Conservation (phyloP, 257 asterid genomes). For the Linderniella brevidens region DNA sequence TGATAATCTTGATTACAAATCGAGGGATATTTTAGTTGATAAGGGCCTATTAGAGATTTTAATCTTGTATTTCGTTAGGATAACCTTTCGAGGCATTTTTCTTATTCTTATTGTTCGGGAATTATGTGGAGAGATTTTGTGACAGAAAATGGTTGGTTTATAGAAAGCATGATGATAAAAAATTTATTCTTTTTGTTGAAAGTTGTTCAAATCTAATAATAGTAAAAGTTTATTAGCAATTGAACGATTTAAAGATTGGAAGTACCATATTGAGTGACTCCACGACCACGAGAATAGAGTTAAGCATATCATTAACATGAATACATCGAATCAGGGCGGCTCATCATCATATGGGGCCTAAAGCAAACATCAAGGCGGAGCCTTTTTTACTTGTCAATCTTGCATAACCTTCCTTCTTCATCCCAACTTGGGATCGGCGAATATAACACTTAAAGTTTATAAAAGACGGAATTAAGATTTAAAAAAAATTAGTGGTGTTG, state of each 20-base stretch:
- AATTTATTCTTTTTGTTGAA: not conserved
- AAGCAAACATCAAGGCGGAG: too few relatives aligned
- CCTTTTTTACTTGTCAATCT: too few relatives aligned
- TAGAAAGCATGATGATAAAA: not conserved
- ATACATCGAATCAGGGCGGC: too few relatives aligned
- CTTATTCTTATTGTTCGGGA: not conserved
- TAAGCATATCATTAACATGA: not conserved
- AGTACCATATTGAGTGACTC: not conserved
- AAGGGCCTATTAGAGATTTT: not conserved
- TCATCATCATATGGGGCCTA: too few relatives aligned
- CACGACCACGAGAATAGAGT: not conserved
- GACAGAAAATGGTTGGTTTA: not conserved
- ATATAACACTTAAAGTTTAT: too few relatives aligned
- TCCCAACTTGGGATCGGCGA: too few relatives aligned
- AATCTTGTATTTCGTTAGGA: not conserved
- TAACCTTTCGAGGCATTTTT: not conserved
- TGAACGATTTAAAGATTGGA: not conserved
- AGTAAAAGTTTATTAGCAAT: too few relatives aligned
- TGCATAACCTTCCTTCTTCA: too few relatives aligned
- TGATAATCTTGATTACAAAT: not conserved
- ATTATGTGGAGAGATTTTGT: too few relatives aligned
- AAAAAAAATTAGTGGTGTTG: too few relatives aligned
- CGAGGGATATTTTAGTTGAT: constrained; percentile 1
- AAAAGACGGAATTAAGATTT: too few relatives aligned
- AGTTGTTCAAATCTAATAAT: too few relatives aligned